These are phyloP conservation scores for Populus hybrid DNA, from an alignment of 441 rosid genomes.

Conservation along the genomic window DNA sequence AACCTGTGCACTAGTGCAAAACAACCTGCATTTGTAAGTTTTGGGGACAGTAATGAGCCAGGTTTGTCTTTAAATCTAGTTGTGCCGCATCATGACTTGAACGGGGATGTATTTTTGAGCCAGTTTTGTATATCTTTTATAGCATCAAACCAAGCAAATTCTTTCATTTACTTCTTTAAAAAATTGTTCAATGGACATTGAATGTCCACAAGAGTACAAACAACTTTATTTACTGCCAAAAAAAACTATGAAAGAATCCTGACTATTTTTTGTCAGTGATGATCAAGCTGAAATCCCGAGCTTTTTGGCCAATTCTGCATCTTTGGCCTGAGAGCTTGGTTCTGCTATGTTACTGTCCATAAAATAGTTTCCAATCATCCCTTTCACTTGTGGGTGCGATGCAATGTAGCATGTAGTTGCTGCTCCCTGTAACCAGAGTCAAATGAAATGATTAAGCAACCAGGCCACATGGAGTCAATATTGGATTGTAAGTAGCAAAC, in stretches of 20 bases:
- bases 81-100: background rate
- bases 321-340: slow-evolving; percentile 10
- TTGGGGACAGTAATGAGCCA: background rate
- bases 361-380: slow-evolving; percentile 17
- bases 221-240: background rate
- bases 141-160: background rate
- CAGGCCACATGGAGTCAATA: too few species aligned
- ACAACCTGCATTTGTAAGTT: background rate
- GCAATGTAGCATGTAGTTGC: slow-evolving; percentile 20
- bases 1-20: background rate
- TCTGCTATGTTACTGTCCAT: slow-evolving; percentile 13
- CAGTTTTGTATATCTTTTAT: background rate
- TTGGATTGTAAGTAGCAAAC: background rate
- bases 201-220: background rate
- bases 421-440: slow-evolving; percentile 32
- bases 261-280: background rate
- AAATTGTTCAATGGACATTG: background rate
- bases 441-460: background rate
- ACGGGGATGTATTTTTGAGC: background rate
- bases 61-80: background rate
- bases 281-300: slow-evolving; percentile 20
- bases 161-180: too few species aligned
- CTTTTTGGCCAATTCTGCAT: slow-evolving; percentile 10
- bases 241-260: background rate
- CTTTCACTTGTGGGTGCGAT: slow-evolving; percentile 15